A percentile compares a stretch with the other conserved stretches of the same genome.
Evolutionary conservation across 1,139 yeast species (phyloP).

Genomic region (Citeromyces hawaiiensis): DNA sequence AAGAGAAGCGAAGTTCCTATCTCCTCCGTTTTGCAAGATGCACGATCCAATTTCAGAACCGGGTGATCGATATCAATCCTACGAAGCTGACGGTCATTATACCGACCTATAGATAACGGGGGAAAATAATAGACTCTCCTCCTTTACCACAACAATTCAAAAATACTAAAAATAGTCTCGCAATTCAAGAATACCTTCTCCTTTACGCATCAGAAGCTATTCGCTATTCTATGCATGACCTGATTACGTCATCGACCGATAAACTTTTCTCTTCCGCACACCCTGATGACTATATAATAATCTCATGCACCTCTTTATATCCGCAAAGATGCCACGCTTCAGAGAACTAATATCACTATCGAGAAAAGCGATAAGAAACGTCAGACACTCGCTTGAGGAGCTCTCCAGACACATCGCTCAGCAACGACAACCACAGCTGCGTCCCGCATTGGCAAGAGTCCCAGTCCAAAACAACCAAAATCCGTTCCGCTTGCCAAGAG

Average conservation of each 20-base stretch:
- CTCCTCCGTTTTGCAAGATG: no score
- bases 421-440: constrained; percentile 12
- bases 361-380: constrained; percentile 21
- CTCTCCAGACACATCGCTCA: constrained; percentile 16
- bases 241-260: neutral
- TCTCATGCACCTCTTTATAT: neutral
- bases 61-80: no score
- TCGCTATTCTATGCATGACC: neutral
- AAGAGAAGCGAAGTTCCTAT: no score
- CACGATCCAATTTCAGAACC: no score
- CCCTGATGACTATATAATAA: neutral
- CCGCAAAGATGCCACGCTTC: neutral
- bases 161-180: no score
- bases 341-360: constrained; percentile 18
- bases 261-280: neutral
- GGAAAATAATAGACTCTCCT: no score
- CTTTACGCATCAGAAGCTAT: no score
- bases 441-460: constrained; percentile 14
- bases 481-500: neutral
- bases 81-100: no score
- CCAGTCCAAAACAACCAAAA: constrained; percentile 11
- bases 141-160: no score
- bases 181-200: no score
- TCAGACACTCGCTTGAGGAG: constrained; percentile 22
- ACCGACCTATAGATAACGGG: no score